A percentile compares a stretch with the other conserved stretches of the same genome.
These are phyloP conservation scores for Fusarium sp. DNA, from an alignment of 2,329 filamentous ascomycete genomes.

Conservation along the genomic window DNA sequence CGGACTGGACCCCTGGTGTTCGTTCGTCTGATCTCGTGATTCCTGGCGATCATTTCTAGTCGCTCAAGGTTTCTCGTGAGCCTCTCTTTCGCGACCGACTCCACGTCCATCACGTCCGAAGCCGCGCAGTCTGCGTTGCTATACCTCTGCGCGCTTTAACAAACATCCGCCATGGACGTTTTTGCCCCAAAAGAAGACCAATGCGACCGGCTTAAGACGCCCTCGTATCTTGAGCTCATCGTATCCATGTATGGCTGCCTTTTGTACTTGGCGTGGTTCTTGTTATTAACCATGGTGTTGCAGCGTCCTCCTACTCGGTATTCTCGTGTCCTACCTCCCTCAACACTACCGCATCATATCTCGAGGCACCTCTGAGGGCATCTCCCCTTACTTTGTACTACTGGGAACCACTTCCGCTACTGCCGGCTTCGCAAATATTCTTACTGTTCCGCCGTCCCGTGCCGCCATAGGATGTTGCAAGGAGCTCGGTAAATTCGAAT, in stretches of 20 bases:
- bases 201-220: constrained; percentile 68
- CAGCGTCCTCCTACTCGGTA: constrained; percentile 85
- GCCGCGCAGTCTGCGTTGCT: constrained; percentile 17
- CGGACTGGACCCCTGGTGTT: constrained; percentile 29
- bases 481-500: constrained; percentile 85
- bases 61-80: constrained; percentile 10
- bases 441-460: constrained; percentile 86
- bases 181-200: constrained; percentile 45
- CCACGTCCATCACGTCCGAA: constrained; percentile 6
- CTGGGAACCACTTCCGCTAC: constrained; percentile 93
- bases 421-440: constrained; percentile 91
- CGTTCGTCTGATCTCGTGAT: constrained; percentile 45
- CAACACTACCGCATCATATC: constrained; percentile 94
- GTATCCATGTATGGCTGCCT: constrained; percentile 66
- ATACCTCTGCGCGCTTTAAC: constrained; percentile 8
- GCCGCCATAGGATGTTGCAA: constrained; percentile 89
- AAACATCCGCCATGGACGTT: constrained; percentile 46
- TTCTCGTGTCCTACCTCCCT: constrained; percentile 92
- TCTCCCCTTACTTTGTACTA: constrained; percentile 95
- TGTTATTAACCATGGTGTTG: constrained; percentile 16
- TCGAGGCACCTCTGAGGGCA: constrained; percentile 89
- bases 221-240: constrained; percentile 68
- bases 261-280: background rate
- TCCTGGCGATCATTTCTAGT: constrained; percentile 30
- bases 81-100: constrained; percentile 24